These are phyloP conservation scores for Saccharomycopsis sp. DNA, from an alignment of 805 yeast genomes.

Conservation along the genomic window DNA sequence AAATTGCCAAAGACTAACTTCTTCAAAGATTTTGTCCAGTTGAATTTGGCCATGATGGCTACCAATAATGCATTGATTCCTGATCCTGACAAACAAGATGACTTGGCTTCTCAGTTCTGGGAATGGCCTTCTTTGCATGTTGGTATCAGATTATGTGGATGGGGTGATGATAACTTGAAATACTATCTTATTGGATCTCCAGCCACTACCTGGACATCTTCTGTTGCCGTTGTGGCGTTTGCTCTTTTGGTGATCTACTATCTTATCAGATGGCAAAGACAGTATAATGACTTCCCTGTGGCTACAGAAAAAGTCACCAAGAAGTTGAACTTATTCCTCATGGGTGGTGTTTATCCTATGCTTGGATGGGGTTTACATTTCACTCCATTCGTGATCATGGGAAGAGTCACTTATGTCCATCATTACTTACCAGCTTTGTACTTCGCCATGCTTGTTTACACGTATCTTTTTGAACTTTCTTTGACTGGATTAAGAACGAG, in stretches of 20 bases:
- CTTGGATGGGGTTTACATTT: slow-evolving; percentile 77
- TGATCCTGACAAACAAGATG: slow-evolving; percentile 67
- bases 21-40: slow-evolving; percentile 66
- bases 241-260: slow-evolving; percentile 40
- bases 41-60: slow-evolving; percentile 83
- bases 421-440: slow-evolving; percentile 81
- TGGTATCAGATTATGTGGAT: slow-evolving; percentile 72
- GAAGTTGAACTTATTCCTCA: slow-evolving; percentile 46
- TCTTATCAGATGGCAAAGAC: slow-evolving; percentile 79
- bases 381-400: slow-evolving; percentile 72
- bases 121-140: slow-evolving; percentile 80
- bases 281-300: slow-evolving; percentile 50
- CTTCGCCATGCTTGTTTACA: slow-evolving; percentile 57
- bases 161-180: slow-evolving; percentile 54
- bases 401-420: slow-evolving; percentile 80
- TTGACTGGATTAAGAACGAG: slow-evolving; percentile 29
- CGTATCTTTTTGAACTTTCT: slow-evolving; percentile 46
- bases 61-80: slow-evolving; percentile 79
- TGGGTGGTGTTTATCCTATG: slow-evolving; percentile 75
- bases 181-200: slow-evolving; percentile 74
- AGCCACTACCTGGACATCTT: slow-evolving; percentile 69
- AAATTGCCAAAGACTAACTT: slow-evolving; percentile 69
- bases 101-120: slow-evolving; percentile 70
- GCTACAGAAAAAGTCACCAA: slow-evolving; percentile 27
- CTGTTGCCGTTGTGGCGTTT: slow-evolving; percentile 51